Evolutionary conservation across 2,329 filamentous ascomycete genomes (phyloP), one percentile per base, ranked within the genome.

Genomic region (Hypoxylon sp.): DNA sequence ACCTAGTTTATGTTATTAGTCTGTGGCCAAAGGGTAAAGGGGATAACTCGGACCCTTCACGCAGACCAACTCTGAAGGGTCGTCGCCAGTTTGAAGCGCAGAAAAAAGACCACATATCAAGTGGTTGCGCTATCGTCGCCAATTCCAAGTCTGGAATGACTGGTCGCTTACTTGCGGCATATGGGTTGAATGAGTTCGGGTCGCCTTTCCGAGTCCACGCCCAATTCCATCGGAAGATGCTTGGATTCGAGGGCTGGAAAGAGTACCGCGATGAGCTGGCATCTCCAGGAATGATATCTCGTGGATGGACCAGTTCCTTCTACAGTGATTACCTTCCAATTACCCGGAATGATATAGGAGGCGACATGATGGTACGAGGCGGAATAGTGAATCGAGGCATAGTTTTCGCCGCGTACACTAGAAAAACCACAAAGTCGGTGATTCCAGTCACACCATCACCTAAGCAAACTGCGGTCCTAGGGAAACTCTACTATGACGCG

Each of bases 1-100:
- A 88, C 69, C 79, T 89, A 23, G 81, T 89, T 11, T 89, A 89
- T 69, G 82, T 89, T 30, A 83, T 88, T 68, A 88, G 86, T 68
- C 77, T 89, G 13, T 88, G 87, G 86, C 86, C 87, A 2, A 80
- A 75, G 38, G 71, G 55, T 36, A 60, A 34, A 49, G 67, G 61
- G 56, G 65, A 28, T 48, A 32, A n/a, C 58, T 62, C 21, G 32
- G 69, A 57, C 65, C 68, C 36, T 65, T 72, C 65, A 60, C 58
- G 32, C 60, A 67, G 32, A 25, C 73, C 73, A 5, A 58, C 61
- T 46, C 46, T 60, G 32, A 58, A 13, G 36, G 36, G 43, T 17
- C 60, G 45, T n/a, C 60, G 59, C n/a, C 43, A 52, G 25, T 28
- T 21, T 4, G 25, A 45, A 34, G 9, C 32, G 13, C 50, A 34